phyloP scores from a whole-genome alignment of 2,329 filamentous ascomycete species.

The Cladophialophora yegresii region DNA sequence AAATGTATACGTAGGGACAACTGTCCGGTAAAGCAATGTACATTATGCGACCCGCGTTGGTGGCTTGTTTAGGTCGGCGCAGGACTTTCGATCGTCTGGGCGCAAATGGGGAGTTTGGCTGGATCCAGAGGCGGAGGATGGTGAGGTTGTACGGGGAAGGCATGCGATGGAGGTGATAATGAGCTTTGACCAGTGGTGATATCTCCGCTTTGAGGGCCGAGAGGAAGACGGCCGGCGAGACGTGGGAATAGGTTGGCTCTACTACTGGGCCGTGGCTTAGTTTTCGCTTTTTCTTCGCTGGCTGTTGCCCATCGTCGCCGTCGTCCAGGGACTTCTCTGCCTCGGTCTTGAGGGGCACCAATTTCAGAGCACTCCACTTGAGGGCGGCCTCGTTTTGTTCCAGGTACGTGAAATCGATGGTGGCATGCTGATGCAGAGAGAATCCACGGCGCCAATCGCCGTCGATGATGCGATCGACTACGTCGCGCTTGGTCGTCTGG shows the following conservation, averaged over 20 bases:
- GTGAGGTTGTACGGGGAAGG: slow-evolving; percentile 60
- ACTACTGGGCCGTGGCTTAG: slow-evolving; percentile 22
- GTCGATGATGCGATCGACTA: slow-evolving; percentile 59
- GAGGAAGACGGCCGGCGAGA: slow-evolving; percentile 75
- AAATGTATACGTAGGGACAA: slow-evolving; percentile 72
- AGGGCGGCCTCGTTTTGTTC: slow-evolving; percentile 55
- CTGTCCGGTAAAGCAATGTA: slow-evolving; percentile 82
- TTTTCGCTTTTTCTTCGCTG: slow-evolving; percentile 36
- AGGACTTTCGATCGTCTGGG: slow-evolving; percentile 40
- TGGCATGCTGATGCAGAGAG: slow-evolving; percentile 58
- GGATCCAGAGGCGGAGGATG: slow-evolving; percentile 74
- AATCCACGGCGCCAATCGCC: slow-evolving; percentile 60
- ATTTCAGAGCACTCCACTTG: slow-evolving; percentile 57
- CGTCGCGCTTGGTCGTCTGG: slow-evolving; percentile 49
- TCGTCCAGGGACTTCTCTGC: slow-evolving; percentile 26
- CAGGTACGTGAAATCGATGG: slow-evolving; percentile 56
- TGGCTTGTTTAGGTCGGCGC: slow-evolving; percentile 42
- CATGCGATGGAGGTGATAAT: slow-evolving; percentile 74
- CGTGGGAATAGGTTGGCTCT: slow-evolving; percentile 40
- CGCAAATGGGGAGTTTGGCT: slow-evolving; percentile 75
- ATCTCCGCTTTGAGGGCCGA: slow-evolving; percentile 73
- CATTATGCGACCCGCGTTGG: slow-evolving; percentile 69
- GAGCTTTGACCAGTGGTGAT: slow-evolving; percentile 76
- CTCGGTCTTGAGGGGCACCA: slow-evolving; percentile 39
- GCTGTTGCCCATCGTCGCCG: slow-evolving; percentile 27